Conservation (phyloP, 202 grass and related monocot genomes). For the Zoysia matrella region DNA sequence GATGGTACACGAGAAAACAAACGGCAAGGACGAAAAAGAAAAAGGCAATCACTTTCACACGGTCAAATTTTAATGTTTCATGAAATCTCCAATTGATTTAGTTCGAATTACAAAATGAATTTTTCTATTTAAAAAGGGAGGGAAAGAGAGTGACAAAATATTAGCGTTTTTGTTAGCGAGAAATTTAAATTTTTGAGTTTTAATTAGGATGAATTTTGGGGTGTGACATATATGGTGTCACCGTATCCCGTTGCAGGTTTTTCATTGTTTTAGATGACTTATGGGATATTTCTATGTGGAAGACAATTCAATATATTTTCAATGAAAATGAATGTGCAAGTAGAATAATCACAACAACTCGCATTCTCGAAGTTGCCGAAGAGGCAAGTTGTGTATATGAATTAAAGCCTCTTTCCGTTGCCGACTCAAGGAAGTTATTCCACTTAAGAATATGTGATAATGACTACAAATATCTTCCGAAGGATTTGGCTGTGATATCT, state of each 20-base stretch:
- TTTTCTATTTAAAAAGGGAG: no score
- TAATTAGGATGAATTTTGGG: no score
- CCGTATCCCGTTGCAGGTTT: neutral
- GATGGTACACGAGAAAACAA: no score
- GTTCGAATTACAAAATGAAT: no score
- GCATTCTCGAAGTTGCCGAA: neutral
- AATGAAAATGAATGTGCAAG: neutral
- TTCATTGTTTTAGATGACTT: slow-evolving; percentile 26
- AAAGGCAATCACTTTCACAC: no score
- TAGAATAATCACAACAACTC: slow-evolving; percentile 19
- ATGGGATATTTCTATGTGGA: neutral
- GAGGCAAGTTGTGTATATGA: neutral
- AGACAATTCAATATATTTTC: neutral
- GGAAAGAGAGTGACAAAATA: no score
- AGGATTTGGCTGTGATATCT: neutral
- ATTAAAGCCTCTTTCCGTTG: neutral
- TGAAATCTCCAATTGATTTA: no score
- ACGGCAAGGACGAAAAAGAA: no score
- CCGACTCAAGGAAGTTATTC: neutral
- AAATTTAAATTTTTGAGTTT: no score
- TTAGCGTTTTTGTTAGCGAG: no score
- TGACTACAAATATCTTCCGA: neutral
- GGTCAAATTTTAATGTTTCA: no score
- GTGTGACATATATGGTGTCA: no score
- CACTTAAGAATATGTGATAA: neutral